These are phyloP conservation scores for Hibiscus mutabilis DNA, from an alignment of 345 rosid species.

Conservation along the genomic window DNA sequence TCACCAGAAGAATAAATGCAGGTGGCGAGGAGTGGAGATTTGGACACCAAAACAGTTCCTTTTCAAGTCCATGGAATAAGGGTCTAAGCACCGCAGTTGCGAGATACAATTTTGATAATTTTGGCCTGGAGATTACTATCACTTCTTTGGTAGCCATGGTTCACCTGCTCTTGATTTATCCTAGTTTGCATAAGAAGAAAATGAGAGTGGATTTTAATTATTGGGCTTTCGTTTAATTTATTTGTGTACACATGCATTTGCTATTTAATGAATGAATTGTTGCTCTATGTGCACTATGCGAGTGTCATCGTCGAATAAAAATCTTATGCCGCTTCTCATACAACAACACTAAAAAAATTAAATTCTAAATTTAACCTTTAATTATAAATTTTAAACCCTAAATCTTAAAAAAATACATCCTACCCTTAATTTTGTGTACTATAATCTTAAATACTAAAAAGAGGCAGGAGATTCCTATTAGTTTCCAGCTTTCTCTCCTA, in stretches of 20 bases:
- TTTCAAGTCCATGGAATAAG: constrained; percentile 30
- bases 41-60: constrained; percentile 14
- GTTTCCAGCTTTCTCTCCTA: too few species aligned
- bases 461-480: too few species aligned
- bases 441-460: too few species aligned
- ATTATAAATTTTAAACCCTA: too few species aligned
- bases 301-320: too few species aligned
- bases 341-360: too few species aligned
- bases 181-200: background rate
- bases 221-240: background rate
- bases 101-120: constrained; percentile 8
- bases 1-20: constrained; percentile 52
- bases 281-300: constrained; percentile 13
- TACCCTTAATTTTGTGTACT: too few species aligned
- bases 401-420: too few species aligned
- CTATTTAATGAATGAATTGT: constrained; percentile 16
- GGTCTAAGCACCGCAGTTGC: constrained; percentile 20
- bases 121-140: constrained; percentile 29
- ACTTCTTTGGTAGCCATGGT: constrained; percentile 36
- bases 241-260: constrained; percentile 15
- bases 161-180: constrained; percentile 28
- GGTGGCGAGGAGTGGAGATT: constrained; percentile 38
- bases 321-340: too few species aligned
- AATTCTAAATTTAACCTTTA: too few species aligned
- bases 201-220: background rate